phyloP scores from a whole-genome alignment of 352 stramenopile species.

The Plasmopara muralis region DNA sequence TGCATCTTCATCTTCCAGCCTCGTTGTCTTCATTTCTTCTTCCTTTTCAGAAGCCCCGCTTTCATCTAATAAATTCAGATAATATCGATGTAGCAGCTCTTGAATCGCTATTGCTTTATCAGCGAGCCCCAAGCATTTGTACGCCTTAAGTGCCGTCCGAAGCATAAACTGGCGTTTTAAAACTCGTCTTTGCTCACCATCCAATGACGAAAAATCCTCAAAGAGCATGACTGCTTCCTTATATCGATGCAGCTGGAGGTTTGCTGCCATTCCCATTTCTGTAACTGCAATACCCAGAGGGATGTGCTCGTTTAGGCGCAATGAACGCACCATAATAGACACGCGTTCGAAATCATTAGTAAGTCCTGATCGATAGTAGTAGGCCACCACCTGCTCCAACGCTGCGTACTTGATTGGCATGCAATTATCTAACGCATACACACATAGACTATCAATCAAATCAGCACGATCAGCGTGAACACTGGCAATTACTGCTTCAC shows the following conservation, averaged over 20 bases:
- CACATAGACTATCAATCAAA: constrained; percentile 56
- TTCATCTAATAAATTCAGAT: constrained; percentile 24
- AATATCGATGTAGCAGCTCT: constrained; percentile 34
- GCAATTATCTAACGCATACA: constrained; percentile 47
- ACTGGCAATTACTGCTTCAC: constrained; percentile 53
- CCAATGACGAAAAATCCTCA: constrained; percentile 59
- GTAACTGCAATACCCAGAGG: constrained; percentile 61
- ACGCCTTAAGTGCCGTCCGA: constrained; percentile 45
- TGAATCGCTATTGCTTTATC: constrained; percentile 64
- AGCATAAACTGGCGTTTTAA: constrained; percentile 55
- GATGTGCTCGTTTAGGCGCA: constrained; percentile 73
- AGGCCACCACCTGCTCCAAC: constrained; percentile 61
- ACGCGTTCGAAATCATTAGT: constrained; percentile 53
- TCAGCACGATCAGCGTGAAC: constrained; percentile 40
- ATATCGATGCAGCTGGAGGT: constrained; percentile 45
- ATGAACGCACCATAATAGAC: constrained; percentile 50
- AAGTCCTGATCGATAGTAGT: constrained; percentile 61
- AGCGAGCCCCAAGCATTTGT: constrained; percentile 36
- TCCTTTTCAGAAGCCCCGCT: background rate
- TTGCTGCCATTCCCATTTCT: constrained; percentile 70
- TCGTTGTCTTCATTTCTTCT: constrained; percentile 1
- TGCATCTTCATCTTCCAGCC: constrained; percentile 14
- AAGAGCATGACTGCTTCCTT: constrained; percentile 64
- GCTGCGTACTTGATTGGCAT: constrained; percentile 76
- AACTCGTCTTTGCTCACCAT: constrained; percentile 57